Evolutionary conservation across 192 early-diverging fungal species (phyloP).

Genomic region (Dissophora globulifera): DNA sequence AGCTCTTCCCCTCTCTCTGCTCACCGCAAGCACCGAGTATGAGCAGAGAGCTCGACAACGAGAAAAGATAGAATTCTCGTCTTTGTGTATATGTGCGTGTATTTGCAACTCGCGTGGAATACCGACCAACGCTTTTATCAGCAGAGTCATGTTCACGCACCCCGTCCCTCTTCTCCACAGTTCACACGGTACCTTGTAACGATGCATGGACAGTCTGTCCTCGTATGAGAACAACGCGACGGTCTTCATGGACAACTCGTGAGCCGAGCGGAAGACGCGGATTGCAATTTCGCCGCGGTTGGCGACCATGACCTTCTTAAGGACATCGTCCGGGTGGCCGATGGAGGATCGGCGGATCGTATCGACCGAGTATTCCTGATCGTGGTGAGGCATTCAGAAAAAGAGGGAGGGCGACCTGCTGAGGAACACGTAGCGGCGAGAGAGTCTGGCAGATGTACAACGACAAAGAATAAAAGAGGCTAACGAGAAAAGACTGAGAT

Average conservation of each 20-base stretch:
- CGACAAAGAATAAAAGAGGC: background rate
- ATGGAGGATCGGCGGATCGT: constrained; percentile 63
- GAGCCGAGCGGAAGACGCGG: constrained; percentile 91
- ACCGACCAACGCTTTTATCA: too few relatives aligned
- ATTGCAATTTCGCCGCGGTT: constrained; percentile 91
- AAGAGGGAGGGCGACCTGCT: too few relatives aligned
- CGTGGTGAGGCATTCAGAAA: constrained; percentile 17
- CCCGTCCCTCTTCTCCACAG: too few relatives aligned
- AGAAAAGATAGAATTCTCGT: too few relatives aligned
- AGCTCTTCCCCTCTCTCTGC: too few relatives aligned
- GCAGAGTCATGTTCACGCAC: too few relatives aligned
- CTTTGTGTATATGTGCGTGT: too few relatives aligned
- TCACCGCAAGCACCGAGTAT: too few relatives aligned
- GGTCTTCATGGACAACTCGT: constrained; percentile 91
- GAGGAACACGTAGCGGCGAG: background rate
- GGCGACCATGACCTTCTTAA: constrained; percentile 65
- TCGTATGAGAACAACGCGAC: constrained; percentile 92
- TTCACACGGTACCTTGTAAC: constrained; percentile 78
- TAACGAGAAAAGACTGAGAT: background rate
- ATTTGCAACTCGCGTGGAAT: too few relatives aligned
- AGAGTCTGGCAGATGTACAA: background rate
- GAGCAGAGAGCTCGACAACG: too few relatives aligned
- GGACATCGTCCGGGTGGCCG: constrained; percentile 55
- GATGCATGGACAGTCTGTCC: constrained; percentile 92
- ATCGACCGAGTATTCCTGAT: constrained; percentile 66